Evolutionary conservation across 2,329 filamentous ascomycete genomes (phyloP).

Genomic region (Aaosphaeria arxii): DNA sequence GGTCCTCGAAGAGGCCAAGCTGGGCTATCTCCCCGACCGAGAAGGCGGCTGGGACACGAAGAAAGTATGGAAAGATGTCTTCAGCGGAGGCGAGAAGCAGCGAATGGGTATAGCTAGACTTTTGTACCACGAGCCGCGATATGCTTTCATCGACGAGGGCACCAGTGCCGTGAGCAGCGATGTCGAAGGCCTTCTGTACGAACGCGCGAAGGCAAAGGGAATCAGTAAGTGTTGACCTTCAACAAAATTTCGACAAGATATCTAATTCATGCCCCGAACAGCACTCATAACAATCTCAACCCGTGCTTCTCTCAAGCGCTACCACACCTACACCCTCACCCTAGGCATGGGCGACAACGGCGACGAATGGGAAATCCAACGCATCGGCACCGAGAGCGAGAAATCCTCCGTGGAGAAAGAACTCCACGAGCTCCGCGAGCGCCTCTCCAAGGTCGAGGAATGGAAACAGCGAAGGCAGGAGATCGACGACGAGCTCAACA

Average conservation of each 20-base stretch:
- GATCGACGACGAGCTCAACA: constrained; percentile 77
- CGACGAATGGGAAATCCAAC: constrained; percentile 89
- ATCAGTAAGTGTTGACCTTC: constrained; percentile 66
- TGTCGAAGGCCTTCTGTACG: constrained; percentile 90
- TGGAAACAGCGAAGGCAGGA: constrained; percentile 77
- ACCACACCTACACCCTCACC: constrained; percentile 87
- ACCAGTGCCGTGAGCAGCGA: constrained; percentile 93
- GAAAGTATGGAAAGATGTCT: constrained; percentile 97
- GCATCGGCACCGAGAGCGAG: constrained; percentile 89
- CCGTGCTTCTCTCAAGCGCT: constrained; percentile 88
- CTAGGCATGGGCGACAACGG: constrained; percentile 77
- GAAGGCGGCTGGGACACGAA: constrained; percentile 96
- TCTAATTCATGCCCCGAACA: constrained; percentile 27
- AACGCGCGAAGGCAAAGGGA: constrained; percentile 85
- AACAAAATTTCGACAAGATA: neutral
- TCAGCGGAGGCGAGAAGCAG: constrained; percentile 98
- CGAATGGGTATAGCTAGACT: constrained; percentile 86
- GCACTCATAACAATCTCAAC: constrained; percentile 95
- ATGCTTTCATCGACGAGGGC: constrained; percentile 92
- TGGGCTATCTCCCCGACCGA: constrained; percentile 85
- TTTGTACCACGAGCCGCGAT: constrained; percentile 91
- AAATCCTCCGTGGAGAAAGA: constrained; percentile 93
- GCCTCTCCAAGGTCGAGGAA: constrained; percentile 74
- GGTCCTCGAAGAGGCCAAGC: constrained; percentile 76
- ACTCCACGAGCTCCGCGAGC: constrained; percentile 76